Evolutionary conservation across 2,329 filamentous ascomycete species (phyloP), one percentile per base, ranked within the genome.

Genomic region (Cercospora berteroae): DNA sequence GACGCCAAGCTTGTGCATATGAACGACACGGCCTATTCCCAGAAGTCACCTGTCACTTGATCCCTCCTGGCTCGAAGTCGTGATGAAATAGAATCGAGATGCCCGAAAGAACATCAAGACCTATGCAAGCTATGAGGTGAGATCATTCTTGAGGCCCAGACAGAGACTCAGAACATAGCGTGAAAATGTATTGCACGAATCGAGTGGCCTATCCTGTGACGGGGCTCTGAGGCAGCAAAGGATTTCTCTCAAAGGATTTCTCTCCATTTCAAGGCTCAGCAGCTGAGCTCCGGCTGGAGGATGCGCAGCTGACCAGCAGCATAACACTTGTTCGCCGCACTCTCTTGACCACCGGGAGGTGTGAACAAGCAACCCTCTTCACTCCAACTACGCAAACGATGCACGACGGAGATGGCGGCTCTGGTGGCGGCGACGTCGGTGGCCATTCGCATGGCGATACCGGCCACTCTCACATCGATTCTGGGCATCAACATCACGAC

Each of bases 401-500:
- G 59, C 59, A 61, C 42, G 16, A 61, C 59, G 39, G 39, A 27
- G 23, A 39, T 16, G 59, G 59, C 20, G 59, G 59, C 25, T 52
- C 48, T 52, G 48, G 48, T 16, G 48, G 23, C 12, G 39, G 59
- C 59, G 20, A 61, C 59, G 36, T 13, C 16, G 59, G 59, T n/a
- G 25, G 9, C 36, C 59, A 61, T 29, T 16, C 59, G 2, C 59
- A 61, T 7, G 27, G 39, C 50, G 59, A 29, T 25, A 27, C 39
- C 33, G 16, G 59, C 5, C 59, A 61, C 39, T 61, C 59, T 18
- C 59, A 61, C 23, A 16, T 61, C 59, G 36, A 61, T 16, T 31
- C 36, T 33, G 59, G 39, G 5, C 59, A 44, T 44, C 59, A 61
- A 6, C 57, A 60, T 39, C 29, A 60, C 2, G 23, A 52, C 20